phyloP scores from a whole-genome alignment of 208 protist genomes.

The Wallacemonas sp. region DNA sequence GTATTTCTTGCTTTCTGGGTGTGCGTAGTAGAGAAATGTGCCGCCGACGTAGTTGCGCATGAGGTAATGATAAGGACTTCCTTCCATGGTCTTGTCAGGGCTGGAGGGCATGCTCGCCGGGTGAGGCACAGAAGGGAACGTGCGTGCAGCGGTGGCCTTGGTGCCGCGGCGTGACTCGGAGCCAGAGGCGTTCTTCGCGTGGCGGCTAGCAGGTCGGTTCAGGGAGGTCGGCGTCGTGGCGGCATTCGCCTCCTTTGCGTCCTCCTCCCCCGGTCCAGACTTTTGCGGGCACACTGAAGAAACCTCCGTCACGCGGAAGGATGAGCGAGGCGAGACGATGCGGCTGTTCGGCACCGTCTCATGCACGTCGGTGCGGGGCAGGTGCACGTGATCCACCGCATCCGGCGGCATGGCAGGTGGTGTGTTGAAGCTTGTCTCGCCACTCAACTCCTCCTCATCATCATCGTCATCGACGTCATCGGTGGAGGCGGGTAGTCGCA shows the following conservation, averaged over 20 bases:
- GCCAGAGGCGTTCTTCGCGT: too few species aligned
- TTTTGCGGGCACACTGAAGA: too few species aligned
- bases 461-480: constrained; percentile 5
- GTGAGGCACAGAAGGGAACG: constrained; percentile 10
- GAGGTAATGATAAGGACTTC: constrained; percentile 68
- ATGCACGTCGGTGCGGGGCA: constrained; percentile 9
- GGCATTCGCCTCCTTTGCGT: neutral
- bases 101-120: constrained; percentile 15
- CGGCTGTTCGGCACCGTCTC: constrained; percentile 18
- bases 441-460: constrained; percentile 5
- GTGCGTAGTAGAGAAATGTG: constrained; percentile 53
- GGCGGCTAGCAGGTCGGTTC: too few species aligned
- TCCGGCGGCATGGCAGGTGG: neutral
- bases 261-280: too few species aligned
- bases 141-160: neutral
- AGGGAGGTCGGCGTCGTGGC: neutral
- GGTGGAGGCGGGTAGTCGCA: constrained; percentile 17
- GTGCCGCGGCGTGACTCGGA: too few species aligned
- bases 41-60: constrained; percentile 55
- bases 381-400: neutral
- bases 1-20: constrained; percentile 40
- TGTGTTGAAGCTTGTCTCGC: neutral
- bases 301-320: constrained; percentile 1
- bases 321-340: constrained; percentile 33
- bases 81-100: constrained; percentile 31